These are phyloP conservation scores for Mallotus japonicus DNA, from an alignment of 441 rosid species.

Conservation along the genomic window DNA sequence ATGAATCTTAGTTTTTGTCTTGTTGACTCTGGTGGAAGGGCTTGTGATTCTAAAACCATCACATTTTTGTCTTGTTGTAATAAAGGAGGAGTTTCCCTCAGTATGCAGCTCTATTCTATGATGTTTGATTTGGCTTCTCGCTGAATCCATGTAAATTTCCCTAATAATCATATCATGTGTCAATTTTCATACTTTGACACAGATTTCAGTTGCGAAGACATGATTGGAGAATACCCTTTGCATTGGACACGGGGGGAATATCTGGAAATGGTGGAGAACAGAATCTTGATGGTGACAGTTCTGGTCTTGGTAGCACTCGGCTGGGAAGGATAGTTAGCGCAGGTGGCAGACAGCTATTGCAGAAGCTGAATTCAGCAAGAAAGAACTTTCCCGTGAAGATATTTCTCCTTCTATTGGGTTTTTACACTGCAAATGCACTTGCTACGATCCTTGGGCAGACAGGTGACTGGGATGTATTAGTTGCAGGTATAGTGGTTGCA, in stretches of 20 bases:
- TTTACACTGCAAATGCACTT: constrained; percentile 93
- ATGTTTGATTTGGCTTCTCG: background rate
- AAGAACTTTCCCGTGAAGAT: constrained; percentile 88
- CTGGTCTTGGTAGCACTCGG: constrained; percentile 73
- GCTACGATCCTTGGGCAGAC: constrained; percentile 98
- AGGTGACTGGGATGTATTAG: constrained; percentile 96
- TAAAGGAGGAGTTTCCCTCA: background rate
- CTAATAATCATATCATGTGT: background rate
- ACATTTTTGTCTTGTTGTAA: background rate
- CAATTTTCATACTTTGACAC: constrained; percentile 9
- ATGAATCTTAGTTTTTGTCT: background rate
- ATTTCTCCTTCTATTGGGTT: constrained; percentile 81
- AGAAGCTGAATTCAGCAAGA: constrained; percentile 77
- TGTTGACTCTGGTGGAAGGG: background rate
- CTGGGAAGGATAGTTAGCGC: constrained; percentile 85
- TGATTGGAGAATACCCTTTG: constrained; percentile 55
- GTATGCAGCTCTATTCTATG: background rate
- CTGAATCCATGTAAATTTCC: background rate
- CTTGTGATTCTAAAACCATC: background rate
- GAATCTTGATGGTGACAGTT: constrained; percentile 40
- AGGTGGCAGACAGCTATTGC: constrained; percentile 70
- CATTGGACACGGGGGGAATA: constrained; percentile 75
- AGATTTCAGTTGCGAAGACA: constrained; percentile 48
- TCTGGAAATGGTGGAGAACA: constrained; percentile 64
- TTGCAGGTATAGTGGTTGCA: constrained; percentile 88